Evolutionary conservation across 78 protist species (phyloP).

Genomic region (Bigelowiella natans): DNA sequence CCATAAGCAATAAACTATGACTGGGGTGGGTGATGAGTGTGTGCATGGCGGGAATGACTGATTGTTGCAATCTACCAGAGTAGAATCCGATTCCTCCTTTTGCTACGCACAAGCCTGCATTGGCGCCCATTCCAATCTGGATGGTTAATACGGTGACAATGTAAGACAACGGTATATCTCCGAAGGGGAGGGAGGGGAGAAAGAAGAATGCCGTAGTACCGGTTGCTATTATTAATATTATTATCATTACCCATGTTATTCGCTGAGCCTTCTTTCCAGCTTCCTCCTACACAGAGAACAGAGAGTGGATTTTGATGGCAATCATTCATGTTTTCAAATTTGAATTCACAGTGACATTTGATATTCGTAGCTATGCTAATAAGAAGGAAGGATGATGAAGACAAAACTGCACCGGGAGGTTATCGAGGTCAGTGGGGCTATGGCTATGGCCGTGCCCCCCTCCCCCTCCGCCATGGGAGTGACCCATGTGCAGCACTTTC

Average conservation of each 20-base stretch:
- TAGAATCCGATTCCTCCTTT: not conserved
- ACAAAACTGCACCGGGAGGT: too few relatives aligned
- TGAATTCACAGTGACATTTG: too few relatives aligned
- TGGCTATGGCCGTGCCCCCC: too few relatives aligned
- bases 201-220: not conserved
- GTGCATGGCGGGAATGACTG: not conserved
- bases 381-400: too few relatives aligned
- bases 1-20: not conserved
- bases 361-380: too few relatives aligned
- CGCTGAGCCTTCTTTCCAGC: not conserved
- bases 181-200: not conserved
- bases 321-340: too few relatives aligned
- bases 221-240: not conserved
- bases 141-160: not conserved
- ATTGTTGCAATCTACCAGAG: not conserved
- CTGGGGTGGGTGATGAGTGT: not conserved
- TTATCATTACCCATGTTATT: not conserved
- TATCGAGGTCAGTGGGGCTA: too few relatives aligned
- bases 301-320: too few relatives aligned
- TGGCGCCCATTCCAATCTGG: not conserved
- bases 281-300: not conserved
- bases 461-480: too few relatives aligned
- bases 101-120: not conserved
- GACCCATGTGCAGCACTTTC: too few relatives aligned
- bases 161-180: not conserved